A percentile compares a stretch with the other conserved stretches of the same genome.
These are phyloP conservation scores for Candida railenensis DNA, from an alignment of 805 yeast genomes.

Conservation along the genomic window DNA sequence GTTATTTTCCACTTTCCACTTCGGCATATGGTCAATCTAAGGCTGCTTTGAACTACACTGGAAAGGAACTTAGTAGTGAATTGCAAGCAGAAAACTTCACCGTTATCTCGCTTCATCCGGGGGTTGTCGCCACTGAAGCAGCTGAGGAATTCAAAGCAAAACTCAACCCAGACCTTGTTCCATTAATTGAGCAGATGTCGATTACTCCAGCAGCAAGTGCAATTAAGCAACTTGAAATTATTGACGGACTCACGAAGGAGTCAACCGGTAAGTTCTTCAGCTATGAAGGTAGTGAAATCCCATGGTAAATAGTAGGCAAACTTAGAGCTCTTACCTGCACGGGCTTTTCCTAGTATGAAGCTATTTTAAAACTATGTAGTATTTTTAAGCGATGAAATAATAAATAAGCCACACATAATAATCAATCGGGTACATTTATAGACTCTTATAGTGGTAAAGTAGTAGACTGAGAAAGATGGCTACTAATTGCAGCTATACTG, in stretches of 20 bases:
- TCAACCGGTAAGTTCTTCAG: constrained; percentile 24
- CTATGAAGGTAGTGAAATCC: constrained; percentile 17
- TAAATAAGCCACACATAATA: too few relatives aligned
- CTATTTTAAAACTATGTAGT: too few relatives aligned
- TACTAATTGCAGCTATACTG: too few relatives aligned
- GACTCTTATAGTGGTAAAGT: too few relatives aligned
- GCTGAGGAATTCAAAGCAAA: constrained; percentile 8
- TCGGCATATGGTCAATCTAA: constrained; percentile 34
- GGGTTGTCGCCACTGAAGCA: constrained; percentile 36
- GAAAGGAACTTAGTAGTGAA: constrained; percentile 23
- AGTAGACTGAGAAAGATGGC: too few relatives aligned
- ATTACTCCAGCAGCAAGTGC: constrained; percentile 14
- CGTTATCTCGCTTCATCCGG: constrained; percentile 36
- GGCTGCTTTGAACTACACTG: constrained; percentile 32
- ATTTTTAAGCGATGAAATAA: too few relatives aligned
- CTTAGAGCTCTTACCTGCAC: too few relatives aligned
- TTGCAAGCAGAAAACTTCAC: constrained; percentile 20
- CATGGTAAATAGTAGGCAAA: too few relatives aligned
- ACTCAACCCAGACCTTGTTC: neutral
- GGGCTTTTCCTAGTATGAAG: too few relatives aligned
- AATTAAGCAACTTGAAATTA: constrained; percentile 11
- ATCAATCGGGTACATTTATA: too few relatives aligned
- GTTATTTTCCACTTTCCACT: constrained; percentile 15
- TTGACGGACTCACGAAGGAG: constrained; percentile 17
- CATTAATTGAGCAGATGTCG: neutral